These are phyloP conservation scores for Debaryomyces tyrocola DNA, from an alignment of 805 yeast genomes.

Conservation along the genomic window DNA sequence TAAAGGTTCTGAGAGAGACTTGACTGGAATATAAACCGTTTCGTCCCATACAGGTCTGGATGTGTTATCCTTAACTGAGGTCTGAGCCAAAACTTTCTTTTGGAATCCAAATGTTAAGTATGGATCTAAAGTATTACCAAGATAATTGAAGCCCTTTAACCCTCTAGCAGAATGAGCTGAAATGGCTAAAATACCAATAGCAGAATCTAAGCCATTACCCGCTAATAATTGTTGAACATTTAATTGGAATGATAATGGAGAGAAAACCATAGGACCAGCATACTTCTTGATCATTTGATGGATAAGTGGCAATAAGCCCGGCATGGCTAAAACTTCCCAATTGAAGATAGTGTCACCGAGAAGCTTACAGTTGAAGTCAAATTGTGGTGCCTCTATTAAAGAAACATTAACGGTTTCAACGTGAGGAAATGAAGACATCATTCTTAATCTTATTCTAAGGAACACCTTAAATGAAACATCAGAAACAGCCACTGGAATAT, in stretches of 20 bases:
- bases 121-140: slow-evolving; percentile 87
- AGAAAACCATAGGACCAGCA: slow-evolving; percentile 82
- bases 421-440: slow-evolving; percentile 92
- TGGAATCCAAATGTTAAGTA: slow-evolving; percentile 72
- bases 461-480: slow-evolving; percentile 75
- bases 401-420: slow-evolving; percentile 87
- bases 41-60: slow-evolving; percentile 82
- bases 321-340: slow-evolving; percentile 83
- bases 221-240: slow-evolving; percentile 88
- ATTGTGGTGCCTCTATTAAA: slow-evolving; percentile 79
- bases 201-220: slow-evolving; percentile 74
- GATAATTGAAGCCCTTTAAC: slow-evolving; percentile 65
- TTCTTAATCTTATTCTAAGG: slow-evolving; percentile 79
- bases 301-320: slow-evolving; percentile 82
- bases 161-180: slow-evolving; percentile 65
- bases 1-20: slow-evolving; percentile 80
- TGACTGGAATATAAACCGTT: slow-evolving; percentile 65
- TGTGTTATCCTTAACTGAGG: slow-evolving; percentile 68
- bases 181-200: slow-evolving; percentile 83
- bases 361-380: slow-evolving; percentile 74
- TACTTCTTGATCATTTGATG: slow-evolving; percentile 83
- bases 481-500: slow-evolving; percentile 77
- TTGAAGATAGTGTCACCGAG: slow-evolving; percentile 85
- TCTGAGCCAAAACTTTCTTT: slow-evolving; percentile 60
- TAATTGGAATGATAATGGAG: slow-evolving; percentile 90